Conservation (phyloP, 257 asterid species). For the Lavandula angustifolia region DNA sequence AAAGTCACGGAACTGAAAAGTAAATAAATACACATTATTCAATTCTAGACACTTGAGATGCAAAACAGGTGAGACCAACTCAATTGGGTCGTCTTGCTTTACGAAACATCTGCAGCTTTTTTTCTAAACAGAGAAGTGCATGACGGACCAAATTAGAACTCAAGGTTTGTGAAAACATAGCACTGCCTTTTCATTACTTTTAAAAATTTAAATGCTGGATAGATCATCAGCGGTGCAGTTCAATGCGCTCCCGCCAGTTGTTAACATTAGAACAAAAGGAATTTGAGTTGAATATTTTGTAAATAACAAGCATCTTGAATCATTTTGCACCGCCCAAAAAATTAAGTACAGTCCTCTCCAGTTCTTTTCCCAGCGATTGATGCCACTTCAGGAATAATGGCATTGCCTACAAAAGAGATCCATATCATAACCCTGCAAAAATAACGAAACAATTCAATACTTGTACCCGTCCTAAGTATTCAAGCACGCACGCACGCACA, state of each 20-base stretch:
- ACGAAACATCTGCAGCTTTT: too few species aligned
- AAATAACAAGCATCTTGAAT: slow-evolving; percentile 25
- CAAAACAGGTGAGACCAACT: too few species aligned
- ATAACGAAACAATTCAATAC: too few species aligned
- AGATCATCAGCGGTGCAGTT: slow-evolving; percentile 20
- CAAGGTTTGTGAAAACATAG: background rate
- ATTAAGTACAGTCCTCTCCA: slow-evolving; percentile 25
- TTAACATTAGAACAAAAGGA: slow-evolving; percentile 10
- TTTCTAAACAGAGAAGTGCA: too few species aligned
- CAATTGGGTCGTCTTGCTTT: too few species aligned
- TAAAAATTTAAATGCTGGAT: background rate
- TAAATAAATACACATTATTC: too few species aligned
- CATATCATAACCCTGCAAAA: slow-evolving; percentile 19
- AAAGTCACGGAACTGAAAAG: too few species aligned
- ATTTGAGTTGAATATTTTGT: slow-evolving; percentile 13
- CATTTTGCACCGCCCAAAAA: slow-evolving; percentile 18
- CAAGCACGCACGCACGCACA: too few species aligned
- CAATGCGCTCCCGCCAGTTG: slow-evolving; percentile 18
- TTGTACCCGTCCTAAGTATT: too few species aligned
- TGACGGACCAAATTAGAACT: too few species aligned
- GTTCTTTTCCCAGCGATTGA: background rate
- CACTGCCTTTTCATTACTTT: background rate
- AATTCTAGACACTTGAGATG: too few species aligned
- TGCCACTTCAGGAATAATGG: too few species aligned
- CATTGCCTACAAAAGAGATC: slow-evolving; percentile 20